Conservation (phyloP, 805 yeast species). For the Metschnikowia lunata region DNA sequence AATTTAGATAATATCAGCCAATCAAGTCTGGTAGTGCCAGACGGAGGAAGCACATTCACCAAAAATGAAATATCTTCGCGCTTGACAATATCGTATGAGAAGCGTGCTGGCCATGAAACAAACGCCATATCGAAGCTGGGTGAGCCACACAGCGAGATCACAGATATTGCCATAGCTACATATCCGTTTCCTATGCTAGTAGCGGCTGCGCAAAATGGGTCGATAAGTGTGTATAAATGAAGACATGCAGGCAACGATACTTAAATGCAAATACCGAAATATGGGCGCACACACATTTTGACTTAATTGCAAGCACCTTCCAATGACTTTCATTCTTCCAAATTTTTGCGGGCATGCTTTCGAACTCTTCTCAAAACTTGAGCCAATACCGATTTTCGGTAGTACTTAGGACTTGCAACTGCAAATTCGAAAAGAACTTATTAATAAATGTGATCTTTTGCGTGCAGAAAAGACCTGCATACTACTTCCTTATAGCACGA, state of each 20-base stretch:
- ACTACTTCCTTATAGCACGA: background rate
- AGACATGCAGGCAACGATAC: background rate
- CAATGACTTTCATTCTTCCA: too few relatives aligned
- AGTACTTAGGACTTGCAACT: too few relatives aligned
- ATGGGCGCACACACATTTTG: too few relatives aligned
- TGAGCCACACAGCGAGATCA: slow-evolving; percentile 23
- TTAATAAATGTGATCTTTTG: too few relatives aligned
- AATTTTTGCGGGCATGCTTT: too few relatives aligned
- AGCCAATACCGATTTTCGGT: too few relatives aligned
- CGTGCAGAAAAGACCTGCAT: background rate
- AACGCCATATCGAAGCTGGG: background rate
- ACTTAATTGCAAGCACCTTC: too few relatives aligned
- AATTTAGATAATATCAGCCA: slow-evolving; percentile 16
- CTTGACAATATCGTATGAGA: slow-evolving; percentile 16
- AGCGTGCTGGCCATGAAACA: background rate
- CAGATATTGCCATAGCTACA: slow-evolving; percentile 42
- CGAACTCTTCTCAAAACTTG: too few relatives aligned
- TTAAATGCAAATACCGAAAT: too few relatives aligned
- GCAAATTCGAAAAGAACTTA: too few relatives aligned
- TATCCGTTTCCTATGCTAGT: slow-evolving; percentile 58
- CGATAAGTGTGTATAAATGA: slow-evolving; percentile 53
- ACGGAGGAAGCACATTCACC: slow-evolving; percentile 6
- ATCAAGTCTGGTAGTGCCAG: slow-evolving; percentile 4
- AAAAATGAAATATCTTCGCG: slow-evolving; percentile 12
- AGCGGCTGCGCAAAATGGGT: slow-evolving; percentile 65